These are phyloP conservation scores for Hygrophoropsis aurantiaca DNA, from an alignment of 768 basidiomycete species.

Conservation along the genomic window DNA sequence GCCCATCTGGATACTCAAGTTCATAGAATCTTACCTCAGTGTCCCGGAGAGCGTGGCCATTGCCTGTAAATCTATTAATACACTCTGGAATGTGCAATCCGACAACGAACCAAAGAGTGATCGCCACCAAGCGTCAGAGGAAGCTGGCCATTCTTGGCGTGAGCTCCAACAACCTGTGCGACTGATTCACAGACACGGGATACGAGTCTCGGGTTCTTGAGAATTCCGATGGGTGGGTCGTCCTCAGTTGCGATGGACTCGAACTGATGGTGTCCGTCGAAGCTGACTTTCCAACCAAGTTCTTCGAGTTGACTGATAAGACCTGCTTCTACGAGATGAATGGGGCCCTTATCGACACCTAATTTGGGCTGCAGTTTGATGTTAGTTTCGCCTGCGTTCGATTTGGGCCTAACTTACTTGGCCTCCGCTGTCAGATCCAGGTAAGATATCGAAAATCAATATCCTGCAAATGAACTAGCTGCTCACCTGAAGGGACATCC, in stretches of 20 bases:
- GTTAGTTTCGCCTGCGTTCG: too few species aligned
- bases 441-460: too few species aligned
- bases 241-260: slow-evolving; percentile 62
- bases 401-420: slow-evolving; percentile 57
- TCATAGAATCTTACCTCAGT: slow-evolving; percentile 50
- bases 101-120: slow-evolving; percentile 76
- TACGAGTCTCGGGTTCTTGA: slow-evolving; percentile 90
- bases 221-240: slow-evolving; percentile 67
- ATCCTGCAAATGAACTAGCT: too few species aligned
- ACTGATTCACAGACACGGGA: slow-evolving; percentile 80
- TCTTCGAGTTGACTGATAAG: slow-evolving; percentile 71
- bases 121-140: slow-evolving; percentile 95
- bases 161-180: slow-evolving; percentile 69
- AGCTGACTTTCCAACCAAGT: slow-evolving; percentile 87
- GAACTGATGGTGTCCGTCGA: slow-evolving; percentile 89
- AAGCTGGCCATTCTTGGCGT: slow-evolving; percentile 76
- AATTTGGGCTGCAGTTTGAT: slow-evolving; percentile 54
- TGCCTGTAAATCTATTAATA: slow-evolving; percentile 41
- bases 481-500: slow-evolving; percentile 94
- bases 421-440: slow-evolving; percentile 49
- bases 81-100: slow-evolving; percentile 4
- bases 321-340: slow-evolving; percentile 85
- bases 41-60: slow-evolving; percentile 96
- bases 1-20: not conserved
- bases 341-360: slow-evolving; percentile 87